Conservation (phyloP, 768 basidiomycete genomes). For the Tephrocybe sp. region DNA sequence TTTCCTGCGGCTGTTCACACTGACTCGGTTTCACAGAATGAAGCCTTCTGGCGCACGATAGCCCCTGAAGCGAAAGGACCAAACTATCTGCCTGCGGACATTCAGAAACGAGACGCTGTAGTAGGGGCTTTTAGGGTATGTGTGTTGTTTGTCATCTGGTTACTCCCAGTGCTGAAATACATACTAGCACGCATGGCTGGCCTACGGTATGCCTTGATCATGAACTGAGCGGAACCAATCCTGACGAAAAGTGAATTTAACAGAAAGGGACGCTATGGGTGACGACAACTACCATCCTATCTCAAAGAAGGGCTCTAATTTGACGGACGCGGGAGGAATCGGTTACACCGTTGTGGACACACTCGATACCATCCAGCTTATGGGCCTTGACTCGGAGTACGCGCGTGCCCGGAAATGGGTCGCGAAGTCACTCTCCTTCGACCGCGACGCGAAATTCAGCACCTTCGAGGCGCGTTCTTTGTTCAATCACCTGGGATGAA, state of each 20-base stretch:
- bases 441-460: conserved; percentile 78
- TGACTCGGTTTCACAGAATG: neutral
- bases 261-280: conserved; percentile 92
- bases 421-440: conserved; percentile 64
- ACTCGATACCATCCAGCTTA: conserved; percentile 85
- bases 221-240: neutral
- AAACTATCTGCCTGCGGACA: conserved; percentile 44
- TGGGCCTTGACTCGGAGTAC: conserved; percentile 85
- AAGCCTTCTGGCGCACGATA: conserved; percentile 1
- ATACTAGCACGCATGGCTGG: conserved; percentile 78
- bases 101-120: conserved; percentile 64
- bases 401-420: conserved; percentile 80
- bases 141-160: neutral
- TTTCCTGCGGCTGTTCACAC: neutral
- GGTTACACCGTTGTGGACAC: conserved; percentile 92
- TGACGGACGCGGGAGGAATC: conserved; percentile 75
- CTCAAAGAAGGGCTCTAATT: conserved; percentile 69
- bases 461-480: conserved; percentile 76
- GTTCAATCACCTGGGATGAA: neutral
- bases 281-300: conserved; percentile 92
- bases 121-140: conserved; percentile 79
- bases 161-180: conserved; percentile 12
- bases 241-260: neutral
- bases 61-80: neutral
- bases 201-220: conserved; percentile 54